These are phyloP conservation scores for Epichloe brachyelytri DNA, from an alignment of 2,329 filamentous ascomycete genomes.

Conservation along the genomic window DNA sequence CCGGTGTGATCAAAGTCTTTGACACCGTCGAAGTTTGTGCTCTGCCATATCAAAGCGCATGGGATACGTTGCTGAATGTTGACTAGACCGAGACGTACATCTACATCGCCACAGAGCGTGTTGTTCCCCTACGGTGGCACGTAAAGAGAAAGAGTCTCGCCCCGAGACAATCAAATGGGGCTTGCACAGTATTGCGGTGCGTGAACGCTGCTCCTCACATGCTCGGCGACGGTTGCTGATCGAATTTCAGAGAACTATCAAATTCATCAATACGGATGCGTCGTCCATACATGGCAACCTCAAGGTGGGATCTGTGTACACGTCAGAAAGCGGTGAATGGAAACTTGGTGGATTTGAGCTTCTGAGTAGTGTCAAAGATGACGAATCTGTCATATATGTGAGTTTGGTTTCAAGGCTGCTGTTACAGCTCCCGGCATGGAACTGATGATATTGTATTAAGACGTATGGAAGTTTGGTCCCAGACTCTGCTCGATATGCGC, in stretches of 20 bases:
- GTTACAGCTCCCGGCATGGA: neutral
- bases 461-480: constrained; percentile 80
- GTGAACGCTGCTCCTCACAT: constrained; percentile 8
- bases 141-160: constrained; percentile 77
- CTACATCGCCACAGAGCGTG: constrained; percentile 87
- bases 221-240: constrained; percentile 10
- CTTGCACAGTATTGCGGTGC: constrained; percentile 68
- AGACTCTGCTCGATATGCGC: constrained; percentile 70
- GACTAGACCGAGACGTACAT: constrained; percentile 79
- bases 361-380: constrained; percentile 88
- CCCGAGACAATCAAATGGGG: constrained; percentile 97
- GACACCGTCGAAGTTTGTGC: constrained; percentile 73
- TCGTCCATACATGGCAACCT: constrained; percentile 82
- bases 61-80: constrained; percentile 12
- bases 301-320: constrained; percentile 77
- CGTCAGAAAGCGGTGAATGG: constrained; percentile 95
- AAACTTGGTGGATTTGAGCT: constrained; percentile 90
- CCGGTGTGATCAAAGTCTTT: constrained; percentile 84
- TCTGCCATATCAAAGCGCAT: neutral
- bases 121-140: constrained; percentile 81
- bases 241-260: constrained; percentile 61
- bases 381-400: constrained; percentile 84
- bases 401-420: constrained; percentile 5
- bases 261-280: constrained; percentile 92
- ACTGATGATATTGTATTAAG: constrained; percentile 25